phyloP scores from a whole-genome alignment of 805 yeast species.

The Myxozyma geophila region DNA sequence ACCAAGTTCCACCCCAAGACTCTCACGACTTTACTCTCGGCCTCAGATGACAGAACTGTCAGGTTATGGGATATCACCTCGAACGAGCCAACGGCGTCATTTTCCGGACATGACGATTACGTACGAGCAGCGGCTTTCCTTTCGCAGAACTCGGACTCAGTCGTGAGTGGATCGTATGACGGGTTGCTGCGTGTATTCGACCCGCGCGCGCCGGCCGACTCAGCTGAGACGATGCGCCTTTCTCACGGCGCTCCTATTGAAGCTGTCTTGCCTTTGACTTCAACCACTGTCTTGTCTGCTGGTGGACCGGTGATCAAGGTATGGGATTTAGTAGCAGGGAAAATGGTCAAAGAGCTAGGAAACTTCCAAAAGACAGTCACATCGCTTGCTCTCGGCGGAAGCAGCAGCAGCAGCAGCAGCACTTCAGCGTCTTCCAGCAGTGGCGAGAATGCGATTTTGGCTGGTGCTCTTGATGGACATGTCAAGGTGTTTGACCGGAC shows the following conservation, averaged over 20 bases:
- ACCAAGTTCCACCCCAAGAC: slow-evolving; percentile 85
- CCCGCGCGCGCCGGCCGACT: slow-evolving; percentile 59
- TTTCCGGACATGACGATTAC: slow-evolving; percentile 82
- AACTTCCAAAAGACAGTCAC: slow-evolving; percentile 90
- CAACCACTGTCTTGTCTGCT: slow-evolving; percentile 74
- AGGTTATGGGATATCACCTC: slow-evolving; percentile 88
- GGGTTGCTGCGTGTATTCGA: slow-evolving; percentile 84
- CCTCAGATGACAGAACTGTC: slow-evolving; percentile 87
- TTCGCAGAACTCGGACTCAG: slow-evolving; percentile 72
- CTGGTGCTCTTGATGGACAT: slow-evolving; percentile 96
- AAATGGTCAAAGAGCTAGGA: slow-evolving; percentile 66
- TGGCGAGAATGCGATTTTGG: slow-evolving; percentile 72
- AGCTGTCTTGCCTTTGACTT: slow-evolving; percentile 72
- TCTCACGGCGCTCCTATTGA: slow-evolving; percentile 84
- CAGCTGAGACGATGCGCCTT: slow-evolving; percentile 60
- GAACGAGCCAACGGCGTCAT: slow-evolving; percentile 72
- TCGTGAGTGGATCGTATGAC: slow-evolving; percentile 95
- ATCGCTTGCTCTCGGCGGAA: slow-evolving; percentile 25
- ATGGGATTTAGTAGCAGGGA: slow-evolving; percentile 89
- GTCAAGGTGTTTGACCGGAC: slow-evolving; percentile 87
- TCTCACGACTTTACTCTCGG: slow-evolving; percentile 77
- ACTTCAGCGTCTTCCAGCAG: slow-evolving; percentile 4
- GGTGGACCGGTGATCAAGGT: slow-evolving; percentile 83
- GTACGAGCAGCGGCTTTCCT: slow-evolving; percentile 75
- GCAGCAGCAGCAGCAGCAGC: slow-evolving; percentile 28